These are phyloP conservation scores for Stephania japonica DNA, from an alignment of 164 flowering plant genomes.

Conservation along the genomic window DNA sequence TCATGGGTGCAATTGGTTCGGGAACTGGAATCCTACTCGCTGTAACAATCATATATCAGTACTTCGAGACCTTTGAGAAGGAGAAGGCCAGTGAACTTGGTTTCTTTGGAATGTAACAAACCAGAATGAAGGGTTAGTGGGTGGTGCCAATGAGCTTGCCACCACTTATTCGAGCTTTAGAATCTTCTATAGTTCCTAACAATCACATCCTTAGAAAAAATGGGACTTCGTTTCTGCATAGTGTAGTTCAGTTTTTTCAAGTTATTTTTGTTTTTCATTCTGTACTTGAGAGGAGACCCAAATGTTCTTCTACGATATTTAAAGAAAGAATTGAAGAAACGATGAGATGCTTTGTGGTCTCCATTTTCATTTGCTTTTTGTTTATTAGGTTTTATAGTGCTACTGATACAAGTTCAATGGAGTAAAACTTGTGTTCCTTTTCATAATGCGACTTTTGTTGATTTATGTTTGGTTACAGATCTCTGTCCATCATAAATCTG, in stretches of 20 bases:
- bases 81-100: slow-evolving; percentile 68
- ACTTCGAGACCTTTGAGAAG: slow-evolving; percentile 72
- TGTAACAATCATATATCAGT: slow-evolving; percentile 64
- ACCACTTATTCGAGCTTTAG: neutral
- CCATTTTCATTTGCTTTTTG: neutral
- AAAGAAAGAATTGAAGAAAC: neutral
- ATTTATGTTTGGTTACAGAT: neutral
- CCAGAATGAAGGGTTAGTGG: neutral
- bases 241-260: neutral
- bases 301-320: neutral
- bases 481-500: neutral
- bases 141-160: neutral
- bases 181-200: neutral
- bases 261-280: neutral
- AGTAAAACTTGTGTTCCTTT: neutral
- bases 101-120: slow-evolving; percentile 1
- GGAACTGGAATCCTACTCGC: slow-evolving; percentile 73
- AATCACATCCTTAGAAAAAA: neutral
- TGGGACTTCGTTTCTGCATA: neutral
- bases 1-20: slow-evolving; percentile 83
- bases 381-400: neutral
- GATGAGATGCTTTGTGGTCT: neutral
- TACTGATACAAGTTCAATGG: neutral
- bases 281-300: neutral
- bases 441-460: neutral